Base-by-base conservation (phyloP, 1,284 basidiomycete species). In the Austroboletus niveus region DNA sequence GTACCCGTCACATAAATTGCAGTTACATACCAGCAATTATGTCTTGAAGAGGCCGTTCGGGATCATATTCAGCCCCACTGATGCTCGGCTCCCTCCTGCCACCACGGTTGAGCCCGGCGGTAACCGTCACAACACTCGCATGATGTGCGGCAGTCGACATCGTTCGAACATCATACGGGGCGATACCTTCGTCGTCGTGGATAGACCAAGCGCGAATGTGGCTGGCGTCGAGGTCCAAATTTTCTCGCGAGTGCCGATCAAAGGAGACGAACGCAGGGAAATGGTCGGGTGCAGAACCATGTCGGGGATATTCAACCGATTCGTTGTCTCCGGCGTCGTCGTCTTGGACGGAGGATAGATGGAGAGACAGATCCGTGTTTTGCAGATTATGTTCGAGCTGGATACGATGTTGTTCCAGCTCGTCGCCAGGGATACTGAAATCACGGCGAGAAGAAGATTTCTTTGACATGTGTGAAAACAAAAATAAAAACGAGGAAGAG, bases 81-180 rank as follows among this genome's bases (percentile, higher is more conserved):
- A 87, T 65, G 59, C 82, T 87, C 34, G 77, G 67, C 56, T 79
- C 84, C 51, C 82, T 72, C 53, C 76, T 69, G 22, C 67, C 67
- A 7, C 70, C 72, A 20, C 83, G 71, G 4, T 72, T 72, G 4
- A 94, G 77, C 0, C 92, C 92, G 3, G 90, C 89, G 52, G 80
- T 89, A n/a, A 95, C 76, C 0, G 92, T 94, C 44, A 94, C 75
- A 0, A 82, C 89, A 57, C 87, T 91, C 27, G 89, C 90, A 69
- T 95, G 92, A 68, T 95, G 92, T 3, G 84, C 89, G 11, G 83
- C 83, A 0, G 92, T 94, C 0, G 89, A 92, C 52, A 89, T 72
- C 0, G 90, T 88, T 52, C 83, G 80, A 20, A 78, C 81, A 20
- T 74, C 80, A 56, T 84, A 87, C 1, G 84, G 84, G 57, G 78